phyloP scores from a whole-genome alignment of 176 grass and related monocot genomes.

The Luzula sylvatica region DNA sequence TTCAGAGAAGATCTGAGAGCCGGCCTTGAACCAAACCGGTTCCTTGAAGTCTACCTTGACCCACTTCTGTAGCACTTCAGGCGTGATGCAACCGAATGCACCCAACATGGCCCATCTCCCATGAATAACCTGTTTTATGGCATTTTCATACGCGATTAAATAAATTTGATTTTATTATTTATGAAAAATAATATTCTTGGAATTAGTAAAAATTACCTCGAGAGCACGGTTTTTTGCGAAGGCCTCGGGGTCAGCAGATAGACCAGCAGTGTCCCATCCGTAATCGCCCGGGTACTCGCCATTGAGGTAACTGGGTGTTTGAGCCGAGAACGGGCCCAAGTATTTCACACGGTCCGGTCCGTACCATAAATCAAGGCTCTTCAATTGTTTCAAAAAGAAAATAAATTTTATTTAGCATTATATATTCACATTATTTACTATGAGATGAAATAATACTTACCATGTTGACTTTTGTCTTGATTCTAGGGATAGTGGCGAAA shows the following conservation, averaged over 20 bases:
- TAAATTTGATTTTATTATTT: too few relatives aligned
- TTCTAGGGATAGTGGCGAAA: constrained; percentile 38
- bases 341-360: constrained; percentile 81
- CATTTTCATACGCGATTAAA: too few relatives aligned
- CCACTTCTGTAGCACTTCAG: constrained; percentile 84
- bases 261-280: constrained; percentile 89
- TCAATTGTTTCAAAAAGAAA: constrained; percentile 1
- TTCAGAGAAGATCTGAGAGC: constrained; percentile 92
- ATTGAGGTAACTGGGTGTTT: constrained; percentile 77
- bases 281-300: constrained; percentile 95
- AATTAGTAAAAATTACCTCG: constrained; percentile 37
- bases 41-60: constrained; percentile 91
- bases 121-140: constrained; percentile 49
- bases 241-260: constrained; percentile 88
- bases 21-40: constrained; percentile 97
- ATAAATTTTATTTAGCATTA: too few relatives aligned
- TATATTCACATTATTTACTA: too few relatives aligned
- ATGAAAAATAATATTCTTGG: not conserved
- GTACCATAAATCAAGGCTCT: constrained; percentile 87
- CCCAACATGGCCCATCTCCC: constrained; percentile 94
- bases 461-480: constrained; percentile 63
- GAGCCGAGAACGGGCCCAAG: constrained; percentile 86
- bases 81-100: constrained; percentile 80
- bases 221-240: constrained; percentile 83
- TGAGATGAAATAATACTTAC: constrained; percentile 23